These are phyloP conservation scores for Cystofilobasidium ferigula DNA, from an alignment of 768 basidiomycete genomes.

Conservation along the genomic window DNA sequence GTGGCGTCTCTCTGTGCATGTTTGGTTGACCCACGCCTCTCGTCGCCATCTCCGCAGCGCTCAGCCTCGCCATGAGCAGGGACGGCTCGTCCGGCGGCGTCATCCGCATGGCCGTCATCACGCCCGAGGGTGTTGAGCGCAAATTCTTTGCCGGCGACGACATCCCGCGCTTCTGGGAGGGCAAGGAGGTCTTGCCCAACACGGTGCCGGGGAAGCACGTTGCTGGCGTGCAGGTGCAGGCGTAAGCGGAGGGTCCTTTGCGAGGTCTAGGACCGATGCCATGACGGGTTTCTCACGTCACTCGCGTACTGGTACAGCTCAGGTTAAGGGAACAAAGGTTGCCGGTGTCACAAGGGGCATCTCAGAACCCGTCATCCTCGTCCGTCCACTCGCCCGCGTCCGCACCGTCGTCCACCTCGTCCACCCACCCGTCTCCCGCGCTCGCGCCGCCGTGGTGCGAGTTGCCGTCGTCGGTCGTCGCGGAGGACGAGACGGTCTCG, in stretches of 20 bases:
- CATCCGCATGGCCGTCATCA: conserved; percentile 95
- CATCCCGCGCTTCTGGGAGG: conserved; percentile 78
- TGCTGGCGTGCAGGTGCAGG: conserved; percentile 11
- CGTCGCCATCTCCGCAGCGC: conserved; percentile 46
- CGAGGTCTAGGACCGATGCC: no score
- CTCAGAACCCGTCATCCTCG: not conserved
- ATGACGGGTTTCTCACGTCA: no score
- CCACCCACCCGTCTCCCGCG: not conserved
- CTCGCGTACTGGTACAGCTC: no score
- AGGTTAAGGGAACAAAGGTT: no score
- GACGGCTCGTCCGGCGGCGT: conserved; percentile 97
- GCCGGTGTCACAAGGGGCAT: not conserved
- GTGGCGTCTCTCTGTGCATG: not conserved
- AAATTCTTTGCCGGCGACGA: conserved; percentile 84
- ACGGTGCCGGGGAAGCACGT: conserved; percentile 23
- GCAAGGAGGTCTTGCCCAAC: conserved; percentile 52
- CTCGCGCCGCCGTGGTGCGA: not conserved
- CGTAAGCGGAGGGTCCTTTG: not conserved
- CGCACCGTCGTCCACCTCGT: not conserved
- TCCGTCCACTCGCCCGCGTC: not conserved
- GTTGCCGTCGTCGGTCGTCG: not conserved
- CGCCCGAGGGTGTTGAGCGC: conserved; percentile 79
- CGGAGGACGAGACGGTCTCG: no score
- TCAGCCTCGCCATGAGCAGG: conserved; percentile 89
- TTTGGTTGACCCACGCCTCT: conserved; percentile 6